Evolutionary conservation across 2,329 filamentous ascomycete species (phyloP).

Genomic region (Thermochaetoides dissita): DNA sequence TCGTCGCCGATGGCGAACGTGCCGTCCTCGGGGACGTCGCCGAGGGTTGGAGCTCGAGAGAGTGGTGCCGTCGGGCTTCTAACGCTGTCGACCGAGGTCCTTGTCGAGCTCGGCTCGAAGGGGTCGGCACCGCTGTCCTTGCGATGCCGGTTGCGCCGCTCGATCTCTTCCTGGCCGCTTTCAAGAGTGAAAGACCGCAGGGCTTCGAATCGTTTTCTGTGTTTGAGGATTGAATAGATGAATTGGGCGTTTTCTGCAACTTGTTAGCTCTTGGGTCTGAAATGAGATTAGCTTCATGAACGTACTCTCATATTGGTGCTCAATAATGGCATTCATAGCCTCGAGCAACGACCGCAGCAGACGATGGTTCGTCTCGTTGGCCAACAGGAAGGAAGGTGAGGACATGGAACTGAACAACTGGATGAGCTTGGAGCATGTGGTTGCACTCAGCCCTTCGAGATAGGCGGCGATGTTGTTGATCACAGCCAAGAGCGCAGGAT

Average conservation of each 20-base stretch:
- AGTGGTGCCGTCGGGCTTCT: slow-evolving; percentile 45
- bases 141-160: slow-evolving; percentile 56
- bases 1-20: slow-evolving; percentile 84
- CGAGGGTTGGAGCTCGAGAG: slow-evolving; percentile 42
- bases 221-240: slow-evolving; percentile 64
- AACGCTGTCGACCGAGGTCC: slow-evolving; percentile 54
- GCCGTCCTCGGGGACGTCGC: slow-evolving; percentile 58
- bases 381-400: slow-evolving; percentile 77
- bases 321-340: slow-evolving; percentile 76
- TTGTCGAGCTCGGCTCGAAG: slow-evolving; percentile 33
- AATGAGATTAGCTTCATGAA: slow-evolving; percentile 1
- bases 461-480: slow-evolving; percentile 89
- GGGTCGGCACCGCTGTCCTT: slow-evolving; percentile 47
- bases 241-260: slow-evolving; percentile 62
- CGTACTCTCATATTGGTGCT: slow-evolving; percentile 71
- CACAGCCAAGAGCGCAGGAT: slow-evolving; percentile 79
- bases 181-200: slow-evolving; percentile 81
- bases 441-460: slow-evolving; percentile 59
- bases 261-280: slow-evolving; percentile 4
- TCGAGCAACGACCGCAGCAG: slow-evolving; percentile 73
- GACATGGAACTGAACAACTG: slow-evolving; percentile 89
- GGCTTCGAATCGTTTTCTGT: slow-evolving; percentile 70
- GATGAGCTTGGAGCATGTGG: slow-evolving; percentile 67
- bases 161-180: slow-evolving; percentile 81
- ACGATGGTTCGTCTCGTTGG: slow-evolving; percentile 79